Evolutionary conservation across 257 asterid genomes (phyloP).

Genomic region (Solanum ahanhuiri): DNA sequence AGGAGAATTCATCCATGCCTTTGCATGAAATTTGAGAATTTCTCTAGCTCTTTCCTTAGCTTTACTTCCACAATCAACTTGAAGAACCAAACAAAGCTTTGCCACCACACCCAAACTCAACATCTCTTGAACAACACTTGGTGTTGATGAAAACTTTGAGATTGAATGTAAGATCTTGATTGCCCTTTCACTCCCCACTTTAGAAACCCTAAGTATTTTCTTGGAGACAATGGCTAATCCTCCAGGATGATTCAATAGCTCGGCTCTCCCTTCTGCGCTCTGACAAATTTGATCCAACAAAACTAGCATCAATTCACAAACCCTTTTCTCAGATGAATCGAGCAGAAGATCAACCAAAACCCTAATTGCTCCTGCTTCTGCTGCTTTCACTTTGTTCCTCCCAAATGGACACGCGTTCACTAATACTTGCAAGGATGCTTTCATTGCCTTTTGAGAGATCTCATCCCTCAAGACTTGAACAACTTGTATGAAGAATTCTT

Average conservation of each 20-base stretch:
- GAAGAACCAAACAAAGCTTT: conserved; percentile 57
- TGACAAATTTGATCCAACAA: conserved; percentile 55
- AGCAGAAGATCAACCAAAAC: conserved; percentile 42
- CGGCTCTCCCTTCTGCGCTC: conserved; percentile 84
- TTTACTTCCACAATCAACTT: conserved; percentile 52
- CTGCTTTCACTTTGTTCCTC: conserved; percentile 51
- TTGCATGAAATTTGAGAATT: conserved; percentile 46
- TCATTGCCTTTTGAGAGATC: conserved; percentile 35
- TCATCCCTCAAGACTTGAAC: conserved; percentile 32
- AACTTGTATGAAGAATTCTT: conserved; percentile 31
- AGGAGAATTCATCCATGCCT: conserved; percentile 53
- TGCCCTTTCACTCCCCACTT: conserved; percentile 49
- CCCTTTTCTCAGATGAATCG: conserved; percentile 30
- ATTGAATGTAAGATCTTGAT: conserved; percentile 57
- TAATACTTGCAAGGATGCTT: conserved; percentile 34
- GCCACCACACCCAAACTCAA: conserved; percentile 58
- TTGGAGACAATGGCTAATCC: conserved; percentile 76
- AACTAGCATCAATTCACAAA: conserved; percentile 32
- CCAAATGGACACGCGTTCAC: conserved; percentile 35
- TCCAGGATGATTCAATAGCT: conserved; percentile 52
- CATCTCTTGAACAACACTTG: conserved; percentile 51
- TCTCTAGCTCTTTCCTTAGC: conserved; percentile 59
- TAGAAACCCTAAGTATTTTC: conserved; percentile 73
- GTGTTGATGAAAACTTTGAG: conserved; percentile 41
- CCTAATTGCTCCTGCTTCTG: conserved; percentile 35